A percentile compares a stretch with the other conserved stretches of the same genome.
Conservation (phyloP, 2,329 filamentous ascomycete species). For the Verticillium zaregamsianum region DNA sequence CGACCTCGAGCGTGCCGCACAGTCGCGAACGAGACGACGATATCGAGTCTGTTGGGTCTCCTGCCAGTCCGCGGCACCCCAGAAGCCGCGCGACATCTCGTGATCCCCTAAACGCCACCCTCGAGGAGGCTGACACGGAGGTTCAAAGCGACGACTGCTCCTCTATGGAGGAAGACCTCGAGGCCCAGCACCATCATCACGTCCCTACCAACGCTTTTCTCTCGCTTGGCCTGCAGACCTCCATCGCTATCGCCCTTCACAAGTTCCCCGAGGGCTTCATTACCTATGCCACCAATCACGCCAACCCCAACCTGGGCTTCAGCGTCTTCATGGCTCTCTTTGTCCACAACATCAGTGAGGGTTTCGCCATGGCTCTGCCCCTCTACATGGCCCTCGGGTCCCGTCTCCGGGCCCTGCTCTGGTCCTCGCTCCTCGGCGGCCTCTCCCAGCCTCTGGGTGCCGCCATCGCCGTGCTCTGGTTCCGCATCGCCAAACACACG, state of each 20-base stretch:
- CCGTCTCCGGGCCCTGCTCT: slow-evolving; percentile 76
- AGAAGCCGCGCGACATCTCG: slow-evolving; percentile 35
- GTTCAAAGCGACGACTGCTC: slow-evolving; percentile 11
- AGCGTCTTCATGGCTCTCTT: slow-evolving; percentile 94
- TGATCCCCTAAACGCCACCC: slow-evolving; percentile 25
- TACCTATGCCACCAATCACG: slow-evolving; percentile 96
- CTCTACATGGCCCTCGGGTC: slow-evolving; percentile 86
- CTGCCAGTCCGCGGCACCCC: slow-evolving; percentile 27
- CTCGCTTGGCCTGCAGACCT: slow-evolving; percentile 92
- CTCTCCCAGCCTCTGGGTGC: slow-evolving; percentile 85
- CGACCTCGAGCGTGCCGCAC: slow-evolving; percentile 21
- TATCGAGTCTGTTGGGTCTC: slow-evolving; percentile 20
- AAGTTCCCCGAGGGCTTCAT: slow-evolving; percentile 88
- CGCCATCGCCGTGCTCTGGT: slow-evolving; percentile 79
- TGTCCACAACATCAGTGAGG: slow-evolving; percentile 97
- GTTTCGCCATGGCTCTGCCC: slow-evolving; percentile 88
- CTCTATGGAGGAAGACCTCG: slow-evolving; percentile 29
- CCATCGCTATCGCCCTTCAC: slow-evolving; percentile 90
- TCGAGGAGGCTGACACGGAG: slow-evolving; percentile 16
- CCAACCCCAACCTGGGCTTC: slow-evolving; percentile 81
- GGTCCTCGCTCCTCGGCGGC: slow-evolving; percentile 79
- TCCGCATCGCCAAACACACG: slow-evolving; percentile 59
- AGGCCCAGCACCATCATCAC: slow-evolving; percentile 78
- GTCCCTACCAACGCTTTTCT: slow-evolving; percentile 92
- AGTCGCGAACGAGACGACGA: slow-evolving; percentile 18